Evolutionary conservation across 768 basidiomycete genomes (phyloP), one percentile per base, ranked within the genome.

Genomic region (Phaeolepiota aurea): DNA sequence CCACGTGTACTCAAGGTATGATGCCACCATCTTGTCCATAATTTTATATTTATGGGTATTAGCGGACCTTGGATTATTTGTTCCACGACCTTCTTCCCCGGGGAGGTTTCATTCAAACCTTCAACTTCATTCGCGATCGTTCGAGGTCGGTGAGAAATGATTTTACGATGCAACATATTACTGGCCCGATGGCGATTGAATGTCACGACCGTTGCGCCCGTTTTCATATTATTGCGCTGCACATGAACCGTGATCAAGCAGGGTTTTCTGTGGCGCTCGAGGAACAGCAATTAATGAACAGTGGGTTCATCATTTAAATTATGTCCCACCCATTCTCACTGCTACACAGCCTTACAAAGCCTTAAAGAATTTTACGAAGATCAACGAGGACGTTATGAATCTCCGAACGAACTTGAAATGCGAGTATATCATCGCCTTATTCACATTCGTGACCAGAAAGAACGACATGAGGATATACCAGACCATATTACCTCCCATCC

Each of bases 301-400:
- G 91, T 96, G 49, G 47, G 87, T 68, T 2, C 25, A 14, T 38
- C 35, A 19, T 43, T 43, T 2, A 43, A 32, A 22, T 37, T 38
- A 31, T 7, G 20, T 32, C 9, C 10, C 19, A 23, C 32, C 38
- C 40, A 23, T 42, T 21, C 25, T 11, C 23, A 33, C 32, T 18
- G 11, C 30, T 10, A 20, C 32, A 35, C 50, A 98, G 93, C 91
- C 12, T 71, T 97, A 25, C 88, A 89, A 57, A 89, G 85, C 51
- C 70, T 98, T 41, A 91, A 89, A 58, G 87, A 97, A 54, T 92
- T 90, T 51, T 94, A 96, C 54, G 80, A 87, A 47, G 93, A 96
- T 52, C 81, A 87, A 43, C 69, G 77, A 0, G 72, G 68, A 5
- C 61, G 65, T 31, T 82, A 82, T 45, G 63, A 79, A 50, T 85